phyloP scores from a whole-genome alignment of 2,329 filamentous ascomycete species.

The Lachnellula occidentalis region DNA sequence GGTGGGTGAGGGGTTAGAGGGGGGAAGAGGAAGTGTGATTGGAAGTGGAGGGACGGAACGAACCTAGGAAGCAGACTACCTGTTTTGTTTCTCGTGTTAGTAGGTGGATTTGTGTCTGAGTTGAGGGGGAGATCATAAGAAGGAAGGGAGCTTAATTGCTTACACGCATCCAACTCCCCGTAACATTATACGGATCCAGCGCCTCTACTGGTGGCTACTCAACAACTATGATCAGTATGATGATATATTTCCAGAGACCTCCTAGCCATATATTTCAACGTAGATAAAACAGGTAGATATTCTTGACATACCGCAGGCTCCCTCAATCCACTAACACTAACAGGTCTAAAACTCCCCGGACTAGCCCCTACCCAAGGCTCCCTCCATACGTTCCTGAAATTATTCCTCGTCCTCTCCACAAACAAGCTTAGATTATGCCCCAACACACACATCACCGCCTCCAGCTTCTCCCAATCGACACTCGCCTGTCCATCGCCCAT shows the following conservation, averaged over 20 bases:
- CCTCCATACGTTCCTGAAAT: slow-evolving; percentile 10
- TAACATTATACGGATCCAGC: slow-evolving; percentile 64
- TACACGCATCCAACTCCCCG: slow-evolving; percentile 67
- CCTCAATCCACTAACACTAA: background rate
- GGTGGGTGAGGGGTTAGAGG: slow-evolving; percentile 31
- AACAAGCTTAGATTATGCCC: slow-evolving; percentile 54
- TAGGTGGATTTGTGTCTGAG: no score
- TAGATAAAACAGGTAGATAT: no score
- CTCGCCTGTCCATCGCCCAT: slow-evolving; percentile 52
- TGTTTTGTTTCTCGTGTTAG: slow-evolving; percentile 7
- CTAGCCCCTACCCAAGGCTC: slow-evolving; percentile 11
- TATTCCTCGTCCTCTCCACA: slow-evolving; percentile 12
- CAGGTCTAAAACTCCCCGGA: slow-evolving; percentile 8
- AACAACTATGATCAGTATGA: no score
- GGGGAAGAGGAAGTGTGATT: no score
- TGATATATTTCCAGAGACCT: no score
- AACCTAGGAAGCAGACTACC: slow-evolving; percentile 41
- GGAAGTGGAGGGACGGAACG: background rate
- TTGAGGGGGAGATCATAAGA: background rate
- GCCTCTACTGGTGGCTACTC: background rate
- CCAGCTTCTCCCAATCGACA: slow-evolving; percentile 77
- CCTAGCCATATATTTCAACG: no score
- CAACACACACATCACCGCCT: slow-evolving; percentile 66
- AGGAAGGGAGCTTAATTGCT: slow-evolving; percentile 16
- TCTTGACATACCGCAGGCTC: background rate